These are phyloP conservation scores for Penicillium cinerascens DNA, from an alignment of 495 filamentous ascomycete species.

Conservation along the genomic window DNA sequence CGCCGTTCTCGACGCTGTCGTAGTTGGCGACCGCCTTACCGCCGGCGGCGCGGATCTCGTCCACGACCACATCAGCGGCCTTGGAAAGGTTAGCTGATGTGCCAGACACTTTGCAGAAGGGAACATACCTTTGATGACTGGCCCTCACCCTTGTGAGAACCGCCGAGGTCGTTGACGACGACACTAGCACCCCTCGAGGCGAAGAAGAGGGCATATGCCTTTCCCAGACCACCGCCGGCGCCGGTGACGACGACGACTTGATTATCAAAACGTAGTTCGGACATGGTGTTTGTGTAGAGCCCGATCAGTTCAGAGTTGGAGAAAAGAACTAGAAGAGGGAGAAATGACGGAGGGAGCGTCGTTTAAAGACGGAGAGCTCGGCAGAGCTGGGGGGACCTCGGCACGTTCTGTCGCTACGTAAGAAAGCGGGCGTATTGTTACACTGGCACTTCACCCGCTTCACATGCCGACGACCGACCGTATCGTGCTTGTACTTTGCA, in stretches of 20 bases:
- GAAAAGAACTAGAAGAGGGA: constrained; percentile 24
- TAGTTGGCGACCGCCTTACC: constrained; percentile 99
- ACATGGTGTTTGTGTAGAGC: constrained; percentile 50
- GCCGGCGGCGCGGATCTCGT: constrained; percentile 87
- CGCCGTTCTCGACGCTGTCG: constrained; percentile 92
- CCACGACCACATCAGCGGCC: constrained; percentile 93
- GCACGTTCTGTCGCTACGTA: constrained; percentile 33
- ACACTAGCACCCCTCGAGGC: constrained; percentile 89
- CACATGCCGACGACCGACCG: constrained; percentile 36
- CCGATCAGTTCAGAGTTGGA: constrained; percentile 15
- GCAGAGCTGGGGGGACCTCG: constrained; percentile 39
- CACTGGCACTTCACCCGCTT: constrained; percentile 31
- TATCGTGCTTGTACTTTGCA: neutral
- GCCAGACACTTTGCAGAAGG: neutral
- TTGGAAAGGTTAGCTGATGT: constrained; percentile 33
- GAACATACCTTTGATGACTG: constrained; percentile 70
- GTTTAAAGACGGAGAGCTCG: constrained; percentile 38
- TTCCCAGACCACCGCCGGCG: constrained; percentile 91
- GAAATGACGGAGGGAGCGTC: constrained; percentile 23
- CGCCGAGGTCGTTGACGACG: constrained; percentile 95
- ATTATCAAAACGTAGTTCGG: constrained; percentile 86
- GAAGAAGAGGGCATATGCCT: constrained; percentile 90
- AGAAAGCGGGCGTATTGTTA: constrained; percentile 25
- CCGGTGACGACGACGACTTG: constrained; percentile 97
- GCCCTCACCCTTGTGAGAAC: constrained; percentile 92